Evolutionary conservation across 106 monocot genomes (phyloP).

Genomic region (Dendrobium catenatum): DNA sequence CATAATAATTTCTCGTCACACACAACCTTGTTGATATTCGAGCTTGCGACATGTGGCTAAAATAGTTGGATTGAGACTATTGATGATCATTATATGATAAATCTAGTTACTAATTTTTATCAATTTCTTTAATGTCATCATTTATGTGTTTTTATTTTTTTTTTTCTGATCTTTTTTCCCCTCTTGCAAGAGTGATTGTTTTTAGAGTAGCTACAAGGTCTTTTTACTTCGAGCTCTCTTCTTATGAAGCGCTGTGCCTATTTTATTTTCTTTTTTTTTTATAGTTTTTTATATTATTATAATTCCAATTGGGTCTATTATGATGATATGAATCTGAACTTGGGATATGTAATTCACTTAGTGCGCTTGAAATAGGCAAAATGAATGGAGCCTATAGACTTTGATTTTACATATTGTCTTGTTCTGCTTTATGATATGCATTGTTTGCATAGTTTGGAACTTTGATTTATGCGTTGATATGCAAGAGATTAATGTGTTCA

Average conservation of each 20-base stretch:
- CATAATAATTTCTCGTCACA: too few relatives aligned
- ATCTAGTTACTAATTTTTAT: not conserved
- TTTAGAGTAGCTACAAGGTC: too few relatives aligned
- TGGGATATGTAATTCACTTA: not conserved
- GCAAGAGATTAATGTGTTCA: not conserved
- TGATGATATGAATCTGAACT: not conserved
- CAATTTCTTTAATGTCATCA: not conserved
- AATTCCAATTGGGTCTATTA: not conserved
- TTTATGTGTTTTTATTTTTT: not conserved
- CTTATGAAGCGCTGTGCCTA: not conserved
- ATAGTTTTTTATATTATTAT: not conserved
- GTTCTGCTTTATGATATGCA: too few relatives aligned
- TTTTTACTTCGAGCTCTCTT: too few relatives aligned
- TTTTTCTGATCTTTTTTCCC: not conserved
- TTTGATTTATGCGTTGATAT: too few relatives aligned
- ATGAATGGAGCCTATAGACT: too few relatives aligned
- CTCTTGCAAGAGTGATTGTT: not conserved
- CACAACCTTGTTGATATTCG: too few relatives aligned
- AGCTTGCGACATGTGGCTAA: too few relatives aligned
- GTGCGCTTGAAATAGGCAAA: not conserved
- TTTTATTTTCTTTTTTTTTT: not conserved
- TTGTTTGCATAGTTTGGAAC: too few relatives aligned
- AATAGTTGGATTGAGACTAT: too few relatives aligned
- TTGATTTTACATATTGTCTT: too few relatives aligned
- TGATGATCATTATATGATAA: too few relatives aligned